phyloP scores from a whole-genome alignment of 257 asterid species.

The Scutellaria baicalensis region DNA sequence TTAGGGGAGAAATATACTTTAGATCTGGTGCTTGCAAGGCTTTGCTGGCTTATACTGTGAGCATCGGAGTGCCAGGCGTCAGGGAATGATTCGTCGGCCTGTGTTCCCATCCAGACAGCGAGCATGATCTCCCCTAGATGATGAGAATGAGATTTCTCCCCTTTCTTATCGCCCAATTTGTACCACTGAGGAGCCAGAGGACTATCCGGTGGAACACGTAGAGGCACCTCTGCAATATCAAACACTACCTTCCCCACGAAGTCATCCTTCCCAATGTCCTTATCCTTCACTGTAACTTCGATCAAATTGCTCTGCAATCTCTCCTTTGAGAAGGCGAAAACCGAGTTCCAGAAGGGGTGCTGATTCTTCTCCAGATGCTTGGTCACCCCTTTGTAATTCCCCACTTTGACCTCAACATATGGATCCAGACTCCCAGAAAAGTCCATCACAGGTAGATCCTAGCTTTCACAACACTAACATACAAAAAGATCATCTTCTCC shows the following conservation, averaged over 20 bases:
- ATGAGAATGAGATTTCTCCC: constrained; percentile 31
- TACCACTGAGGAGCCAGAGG: constrained; percentile 97
- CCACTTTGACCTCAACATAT: constrained; percentile 79
- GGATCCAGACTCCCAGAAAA: constrained; percentile 88
- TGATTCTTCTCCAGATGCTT: constrained; percentile 76
- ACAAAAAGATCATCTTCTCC: constrained; percentile 77
- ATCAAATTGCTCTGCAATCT: constrained; percentile 63
- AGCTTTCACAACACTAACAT: constrained; percentile 71
- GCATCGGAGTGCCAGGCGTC: constrained; percentile 97
- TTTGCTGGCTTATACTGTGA: constrained; percentile 58
- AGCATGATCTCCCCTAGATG: constrained; percentile 71
- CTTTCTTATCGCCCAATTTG: constrained; percentile 51
- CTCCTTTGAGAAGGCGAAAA: constrained; percentile 82
- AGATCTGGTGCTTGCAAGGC: constrained; percentile 53
- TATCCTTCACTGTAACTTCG: constrained; percentile 69
- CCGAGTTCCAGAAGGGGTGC: constrained; percentile 65
- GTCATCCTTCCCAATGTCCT: constrained; percentile 72
- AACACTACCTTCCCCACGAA: constrained; percentile 65
- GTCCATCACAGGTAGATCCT: constrained; percentile 85
- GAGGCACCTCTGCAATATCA: constrained; percentile 67
- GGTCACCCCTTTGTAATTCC: constrained; percentile 81
- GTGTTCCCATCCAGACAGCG: constrained; percentile 97
- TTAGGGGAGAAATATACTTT: constrained; percentile 82
- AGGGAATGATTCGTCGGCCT: constrained; percentile 83
- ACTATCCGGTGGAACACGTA: constrained; percentile 85